Evolutionary conservation across 116 monocot genomes (phyloP).

Genomic region (Dioscorea cayenensis): DNA sequence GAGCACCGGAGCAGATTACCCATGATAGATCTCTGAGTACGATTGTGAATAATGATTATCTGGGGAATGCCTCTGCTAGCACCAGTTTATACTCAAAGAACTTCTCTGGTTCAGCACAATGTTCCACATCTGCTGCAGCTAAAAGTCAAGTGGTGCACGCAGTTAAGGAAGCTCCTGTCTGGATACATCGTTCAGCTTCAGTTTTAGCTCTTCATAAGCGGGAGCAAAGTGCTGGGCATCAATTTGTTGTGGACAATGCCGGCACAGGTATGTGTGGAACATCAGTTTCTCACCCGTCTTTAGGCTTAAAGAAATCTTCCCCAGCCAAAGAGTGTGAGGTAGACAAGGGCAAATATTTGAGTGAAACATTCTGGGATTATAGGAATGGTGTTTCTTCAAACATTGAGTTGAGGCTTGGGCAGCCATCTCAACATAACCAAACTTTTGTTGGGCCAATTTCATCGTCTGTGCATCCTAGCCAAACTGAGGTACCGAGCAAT

Average conservation of each 20-base stretch:
- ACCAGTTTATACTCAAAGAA: constrained; percentile 8
- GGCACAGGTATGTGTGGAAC: no score
- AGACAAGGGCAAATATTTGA: constrained; percentile 9
- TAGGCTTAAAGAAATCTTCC: constrained; percentile 13
- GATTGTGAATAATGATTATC: constrained; percentile 8
- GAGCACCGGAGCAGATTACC: background rate
- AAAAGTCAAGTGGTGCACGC: constrained; percentile 12
- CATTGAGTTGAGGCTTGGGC: constrained; percentile 76
- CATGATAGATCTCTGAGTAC: constrained; percentile 14
- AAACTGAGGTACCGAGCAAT: constrained; percentile 12
- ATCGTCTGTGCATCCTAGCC: constrained; percentile 15
- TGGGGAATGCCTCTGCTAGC: constrained; percentile 10
- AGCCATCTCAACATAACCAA: constrained; percentile 50
- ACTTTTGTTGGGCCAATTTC: constrained; percentile 16
- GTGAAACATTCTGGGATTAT: constrained; percentile 7
- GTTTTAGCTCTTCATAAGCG: constrained; percentile 17
- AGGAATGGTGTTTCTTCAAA: constrained; percentile 32
- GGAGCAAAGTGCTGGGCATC: constrained; percentile 19
- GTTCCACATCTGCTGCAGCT: constrained; percentile 11
- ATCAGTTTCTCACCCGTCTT: constrained; percentile 10
- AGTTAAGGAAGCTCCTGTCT: constrained; percentile 16
- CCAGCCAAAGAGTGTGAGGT: constrained; percentile 3
- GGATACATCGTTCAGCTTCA: constrained; percentile 5
- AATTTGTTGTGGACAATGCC: no score
- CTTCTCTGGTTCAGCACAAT: constrained; percentile 6